Base-by-base conservation (phyloP, 345 rosid species). In the Boechera divaricarpa region DNA sequence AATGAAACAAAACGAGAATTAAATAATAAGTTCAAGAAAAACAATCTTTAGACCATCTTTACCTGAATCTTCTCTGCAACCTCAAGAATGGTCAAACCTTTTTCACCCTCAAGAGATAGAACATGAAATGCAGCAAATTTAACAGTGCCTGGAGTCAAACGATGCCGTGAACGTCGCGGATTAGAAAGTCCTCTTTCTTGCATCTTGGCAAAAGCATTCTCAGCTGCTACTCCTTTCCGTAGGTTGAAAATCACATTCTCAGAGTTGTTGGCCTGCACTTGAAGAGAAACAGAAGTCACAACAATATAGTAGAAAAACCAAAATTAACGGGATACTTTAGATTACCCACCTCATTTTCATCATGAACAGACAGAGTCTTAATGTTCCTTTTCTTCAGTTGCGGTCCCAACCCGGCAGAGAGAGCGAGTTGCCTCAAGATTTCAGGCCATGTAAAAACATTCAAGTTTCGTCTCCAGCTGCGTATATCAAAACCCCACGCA, bases 61-160 rank as follows among this genome's bases (percentile, higher is more conserved):
- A 90, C 98, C 98, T 91, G 98, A 79, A 93, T 89, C 84, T 87
- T 91, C 48, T 93, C 97, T 41, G 93, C 98, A 61, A 89, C 95
- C 44, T 93, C 97, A n/a, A 91, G 82, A 78, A 91, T 91, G 6
- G 91, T 84, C 54, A 91, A 79, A 70, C 97, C 98, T 16, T 85
- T 85, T 74, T 87, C 84, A 73, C 90, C 93, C 79, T 93, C 93
- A 55, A 91, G 74, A 57, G 97, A 91, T 6, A 93, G 86, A 77
- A 93, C 84, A 77, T 93, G 97, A 81, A 89, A 93, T 28, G 98
- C 97, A 52, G 98, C 97, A 80, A 87, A 93, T 70, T 93, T 93
- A 73, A 93, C 98, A 52, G 98, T 93, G 67, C 98, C 98, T 72
- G 97, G 95, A 13, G 97, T 93, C 83, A 93, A 82, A 26, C 95